phyloP scores from a whole-genome alignment of 1,139 yeast species.

The Magnusiomyces clavatus region DNA sequence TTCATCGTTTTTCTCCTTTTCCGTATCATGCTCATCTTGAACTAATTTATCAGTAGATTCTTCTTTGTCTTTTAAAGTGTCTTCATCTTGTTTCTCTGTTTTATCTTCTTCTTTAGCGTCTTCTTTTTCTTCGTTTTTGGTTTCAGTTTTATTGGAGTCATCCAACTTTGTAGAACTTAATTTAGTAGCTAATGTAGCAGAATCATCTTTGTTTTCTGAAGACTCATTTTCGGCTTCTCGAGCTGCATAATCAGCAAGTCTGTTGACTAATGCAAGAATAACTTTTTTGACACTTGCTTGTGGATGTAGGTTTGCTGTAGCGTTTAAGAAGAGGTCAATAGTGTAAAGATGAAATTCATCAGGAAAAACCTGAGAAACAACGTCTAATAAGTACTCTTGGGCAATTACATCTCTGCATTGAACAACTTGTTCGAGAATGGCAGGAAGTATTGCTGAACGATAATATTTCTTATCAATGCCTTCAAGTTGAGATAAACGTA shows the following conservation, averaged over 20 bases:
- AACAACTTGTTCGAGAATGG: constrained; percentile 78
- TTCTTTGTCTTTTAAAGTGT: constrained; percentile 10
- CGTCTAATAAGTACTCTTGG: constrained; percentile 84
- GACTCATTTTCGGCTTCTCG: constrained; percentile 24
- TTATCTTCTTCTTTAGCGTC: constrained; percentile 4
- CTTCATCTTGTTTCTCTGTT: constrained; percentile 7
- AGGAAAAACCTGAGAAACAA: constrained; percentile 87
- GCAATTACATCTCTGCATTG: constrained; percentile 91
- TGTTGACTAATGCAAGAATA: constrained; percentile 59
- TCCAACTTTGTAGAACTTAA: constrained; percentile 13
- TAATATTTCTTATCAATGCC: constrained; percentile 63
- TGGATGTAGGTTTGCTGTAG: constrained; percentile 64
- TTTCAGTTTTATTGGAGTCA: constrained; percentile 8
- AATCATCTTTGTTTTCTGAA: constrained; percentile 12
- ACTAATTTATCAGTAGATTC: constrained; percentile 1
- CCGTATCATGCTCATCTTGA: constrained; percentile 1
- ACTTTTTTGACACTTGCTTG: constrained; percentile 60
- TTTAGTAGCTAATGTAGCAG: background rate
- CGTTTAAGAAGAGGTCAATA: constrained; percentile 54
- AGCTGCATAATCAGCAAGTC: constrained; percentile 54
- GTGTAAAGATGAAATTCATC: constrained; percentile 83
- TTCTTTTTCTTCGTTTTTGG: constrained; percentile 6
- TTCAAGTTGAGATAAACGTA: constrained; percentile 78
- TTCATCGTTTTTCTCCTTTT: constrained; percentile 8
- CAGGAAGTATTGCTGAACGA: constrained; percentile 60